Base-by-base conservation (phyloP, 2,329 filamentous ascomycete genomes). In the Fusarium miscanthi region DNA sequence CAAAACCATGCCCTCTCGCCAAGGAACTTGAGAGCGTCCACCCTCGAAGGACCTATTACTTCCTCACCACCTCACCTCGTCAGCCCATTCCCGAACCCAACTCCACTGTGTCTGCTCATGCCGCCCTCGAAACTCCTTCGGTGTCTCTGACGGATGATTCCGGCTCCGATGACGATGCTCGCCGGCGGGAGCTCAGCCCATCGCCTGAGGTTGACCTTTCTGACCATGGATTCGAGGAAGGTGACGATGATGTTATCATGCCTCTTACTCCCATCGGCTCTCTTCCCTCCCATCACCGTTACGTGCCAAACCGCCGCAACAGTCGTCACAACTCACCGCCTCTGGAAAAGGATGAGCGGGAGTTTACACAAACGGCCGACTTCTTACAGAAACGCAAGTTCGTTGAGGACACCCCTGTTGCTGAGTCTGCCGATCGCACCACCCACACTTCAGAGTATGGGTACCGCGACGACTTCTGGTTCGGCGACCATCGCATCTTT, bases 21-120 rank as follows among this genome's bases (percentile, higher is more conserved):
- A 98, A 98, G 84, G 94, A 97, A 82, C 89, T 98, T 60, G 94
- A 98, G 80, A 91, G 93, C 43, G 92, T 95, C 45, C 95, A 98
- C 80, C 96, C 96, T 25, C 93, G 95, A 80, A 94, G 96, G 82
- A 95, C 97, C 51, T 98, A 97, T 86, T 98, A 97, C 84, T 98
- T 95, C 84, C 89, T 99, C 67, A 97, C 94, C 42, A 97, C 93
- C n/a, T 92, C 88, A 78, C 91, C 93, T 51, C 93, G 92, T 79
- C 94, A 95, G 80, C 90, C 94, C 41, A 90, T 98, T 25, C 94
- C 94, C 5, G 85, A 81, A 60, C 69, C 78, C 42, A 77, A 74
- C 87, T 76, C 77, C 46, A 63, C 73, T 14, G 66, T 75, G 35
- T 60, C 76, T 35, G 66, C 70, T 35, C 74, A 66, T 45, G 66